Base-by-base conservation (phyloP, 352 stramenopile genomes). In the Phytophthora sansomeana region DNA sequence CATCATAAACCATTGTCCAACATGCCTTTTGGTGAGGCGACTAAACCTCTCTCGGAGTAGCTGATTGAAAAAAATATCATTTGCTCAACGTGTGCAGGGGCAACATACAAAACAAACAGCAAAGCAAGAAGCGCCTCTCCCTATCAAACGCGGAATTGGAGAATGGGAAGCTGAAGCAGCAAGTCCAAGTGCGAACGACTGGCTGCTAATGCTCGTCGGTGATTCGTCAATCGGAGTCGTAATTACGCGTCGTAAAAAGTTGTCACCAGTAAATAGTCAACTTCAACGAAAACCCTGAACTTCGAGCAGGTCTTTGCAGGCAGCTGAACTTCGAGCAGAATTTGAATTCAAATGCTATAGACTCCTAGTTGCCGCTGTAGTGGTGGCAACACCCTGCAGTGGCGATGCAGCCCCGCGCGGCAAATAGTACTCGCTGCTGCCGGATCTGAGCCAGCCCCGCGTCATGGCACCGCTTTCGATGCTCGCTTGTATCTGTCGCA, bases 21-120 rank as follows among this genome's bases (percentile, higher is more conserved):
- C 85, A 93, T 88, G 72, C 41, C 48, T 77, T 91, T 87, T 69
- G 77, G 77, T 42, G 83, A 88, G 81, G 88, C 85, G 85, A 93
- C 85, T 93, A 93, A 93, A 92, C 88, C 81, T 85, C 87, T 79
- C 90, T 93, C 85, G 85, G 85, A 91, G 85, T 93, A 93, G 85
- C 85, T 93, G 85, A 92, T 93, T 93, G 63, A 82, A 89, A 82
- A 89, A 81, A 72, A 49, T 62, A 93, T 93, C 85, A 93, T 85
- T 90, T 92, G 85, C 83, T 89, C 81, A 68, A 61, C 26, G 3
- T 21, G 17, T 9, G 33, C 9, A 16, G 33, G 38, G 13, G 16
- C 9, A 14, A 63, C 30, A 33, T 46, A 24, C 53, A 64, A 17
- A 24, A 13, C 26, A 38, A 48, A 21, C 19, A 24, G 26, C 11